phyloP scores from a whole-genome alignment of 768 basidiomycete genomes.

The Boletus tomentosulus region DNA sequence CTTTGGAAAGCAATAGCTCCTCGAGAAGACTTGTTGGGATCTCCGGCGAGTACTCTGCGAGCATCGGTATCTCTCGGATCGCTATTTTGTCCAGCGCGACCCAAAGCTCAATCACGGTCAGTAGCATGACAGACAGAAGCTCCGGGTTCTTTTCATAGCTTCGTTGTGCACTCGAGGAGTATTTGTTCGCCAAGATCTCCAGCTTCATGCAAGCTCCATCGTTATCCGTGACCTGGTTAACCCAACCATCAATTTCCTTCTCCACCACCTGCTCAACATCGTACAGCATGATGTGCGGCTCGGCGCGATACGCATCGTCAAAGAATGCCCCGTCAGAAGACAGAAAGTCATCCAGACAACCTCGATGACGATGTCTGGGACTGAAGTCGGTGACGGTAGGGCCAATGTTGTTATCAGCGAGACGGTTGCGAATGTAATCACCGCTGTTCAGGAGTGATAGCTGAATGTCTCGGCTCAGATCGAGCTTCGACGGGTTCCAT shows the following conservation, averaged over 20 bases:
- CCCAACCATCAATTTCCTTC: slow-evolving; percentile 33
- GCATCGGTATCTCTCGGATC: slow-evolving; percentile 18
- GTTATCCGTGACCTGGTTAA: slow-evolving; percentile 6
- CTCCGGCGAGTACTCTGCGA: slow-evolving; percentile 32
- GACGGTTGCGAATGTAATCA: background rate
- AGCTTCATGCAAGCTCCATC: slow-evolving; percentile 11
- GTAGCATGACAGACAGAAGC: slow-evolving; percentile 39
- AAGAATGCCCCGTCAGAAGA: slow-evolving; percentile 7
- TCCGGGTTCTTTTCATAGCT: slow-evolving; percentile 18
- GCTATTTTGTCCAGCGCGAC: slow-evolving; percentile 30
- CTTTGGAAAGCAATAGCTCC: slow-evolving; percentile 27
- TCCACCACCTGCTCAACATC: slow-evolving; percentile 37
- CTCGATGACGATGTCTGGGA: background rate
- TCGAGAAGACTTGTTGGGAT: slow-evolving; percentile 24
- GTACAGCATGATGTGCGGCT: slow-evolving; percentile 19
- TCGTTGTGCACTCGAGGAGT: background rate
- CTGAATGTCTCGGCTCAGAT: slow-evolving; percentile 8
- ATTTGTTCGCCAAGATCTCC: background rate
- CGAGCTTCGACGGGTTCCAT: slow-evolving; percentile 30
- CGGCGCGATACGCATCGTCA: background rate
- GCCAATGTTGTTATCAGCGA: background rate
- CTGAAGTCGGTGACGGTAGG: background rate
- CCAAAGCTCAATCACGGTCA: slow-evolving; percentile 38
- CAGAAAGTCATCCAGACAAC: too few relatives aligned
- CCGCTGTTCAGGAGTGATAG: too few relatives aligned